Base-by-base conservation (phyloP, 257 asterid species). In the Coffea eugenioides region DNA sequence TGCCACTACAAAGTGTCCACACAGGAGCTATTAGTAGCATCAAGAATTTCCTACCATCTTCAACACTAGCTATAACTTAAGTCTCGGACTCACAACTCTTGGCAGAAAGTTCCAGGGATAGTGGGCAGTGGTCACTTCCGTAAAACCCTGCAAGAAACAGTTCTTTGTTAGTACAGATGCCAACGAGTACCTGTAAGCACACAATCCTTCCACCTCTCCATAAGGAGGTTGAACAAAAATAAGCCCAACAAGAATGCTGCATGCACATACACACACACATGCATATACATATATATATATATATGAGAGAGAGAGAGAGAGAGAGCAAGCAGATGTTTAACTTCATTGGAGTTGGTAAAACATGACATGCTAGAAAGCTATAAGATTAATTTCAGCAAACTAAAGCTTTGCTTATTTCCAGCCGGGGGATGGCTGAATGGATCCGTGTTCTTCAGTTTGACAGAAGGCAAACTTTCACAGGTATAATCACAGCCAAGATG, bases 61-160 rank as follows among this genome's bases (percentile, higher is more conserved):
- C 31, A 31, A 46, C 20, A 12, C 12, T 83, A 68, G 11, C 48
- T 13, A 23, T 48, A 1, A 23, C 46, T 82, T 57, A 83, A 54
- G 43, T 82, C 85, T 80, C 80, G 14, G 81, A 69, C 78, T 83
- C 80, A n/a, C 87, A 80, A 66, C 8, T 80, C 12, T 45, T 62
- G 52, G 77, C 89, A 75, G 92, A 90, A 46, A 95, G 94, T 88
- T 91, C 90, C 43, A 93, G 92, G 45, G 91, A 86, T 69, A 95
- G 95, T 11, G 99, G 99, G 84, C 98, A 90, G 83, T 95, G 99
- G 85, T 95, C 97, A 82, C 99, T 95, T 84, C 99, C 99, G 59
- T 88, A 95, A 83, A 95, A 95, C 81, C 98, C 99, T 93, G 91
- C 79, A 84, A 82, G 72, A 46, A 9, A 0, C 45, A 43, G 46